phyloP scores from a whole-genome alignment of 1,284 basidiomycete genomes.

The Singerocomus rubriflavus region DNA sequence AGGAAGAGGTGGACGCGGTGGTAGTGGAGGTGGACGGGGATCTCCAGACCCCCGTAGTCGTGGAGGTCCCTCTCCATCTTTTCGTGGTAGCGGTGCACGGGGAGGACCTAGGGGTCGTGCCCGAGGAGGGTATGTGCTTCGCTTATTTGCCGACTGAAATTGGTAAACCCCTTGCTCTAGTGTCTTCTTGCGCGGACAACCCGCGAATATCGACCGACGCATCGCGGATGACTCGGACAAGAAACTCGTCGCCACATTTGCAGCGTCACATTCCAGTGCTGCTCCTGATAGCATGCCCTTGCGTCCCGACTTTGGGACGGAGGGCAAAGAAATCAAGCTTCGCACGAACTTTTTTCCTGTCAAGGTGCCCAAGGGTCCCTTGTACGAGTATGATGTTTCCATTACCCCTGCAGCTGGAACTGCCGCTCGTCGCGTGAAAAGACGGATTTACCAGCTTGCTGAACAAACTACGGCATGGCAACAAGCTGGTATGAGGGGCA shows the following conservation, averaged over 20 bases:
- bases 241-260: constrained; percentile 50
- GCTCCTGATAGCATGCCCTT: constrained; percentile 53
- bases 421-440: constrained; percentile 54
- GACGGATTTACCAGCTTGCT: constrained; percentile 69
- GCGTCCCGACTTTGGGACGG: constrained; percentile 65
- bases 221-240: constrained; percentile 56
- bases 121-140: constrained; percentile 47
- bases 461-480: constrained; percentile 58
- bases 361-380: constrained; percentile 53
- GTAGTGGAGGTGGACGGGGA: constrained; percentile 27
- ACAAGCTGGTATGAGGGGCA: constrained; percentile 46
- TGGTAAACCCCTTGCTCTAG: constrained; percentile 35
- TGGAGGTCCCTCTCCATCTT: constrained; percentile 25
- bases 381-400: constrained; percentile 68
- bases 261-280: constrained; percentile 36
- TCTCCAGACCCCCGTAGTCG: constrained; percentile 28
- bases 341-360: constrained; percentile 77
- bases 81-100: constrained; percentile 28
- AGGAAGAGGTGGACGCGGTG: constrained; percentile 31
- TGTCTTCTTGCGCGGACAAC: constrained; percentile 48
- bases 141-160: background rate
- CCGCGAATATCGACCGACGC: constrained; percentile 57
- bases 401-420: constrained; percentile 54
- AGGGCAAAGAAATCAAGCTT: constrained; percentile 57
- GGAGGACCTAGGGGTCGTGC: constrained; percentile 36